Conservation (phyloP, 2,329 filamentous ascomycete genomes). For the Botrytis elliptica region DNA sequence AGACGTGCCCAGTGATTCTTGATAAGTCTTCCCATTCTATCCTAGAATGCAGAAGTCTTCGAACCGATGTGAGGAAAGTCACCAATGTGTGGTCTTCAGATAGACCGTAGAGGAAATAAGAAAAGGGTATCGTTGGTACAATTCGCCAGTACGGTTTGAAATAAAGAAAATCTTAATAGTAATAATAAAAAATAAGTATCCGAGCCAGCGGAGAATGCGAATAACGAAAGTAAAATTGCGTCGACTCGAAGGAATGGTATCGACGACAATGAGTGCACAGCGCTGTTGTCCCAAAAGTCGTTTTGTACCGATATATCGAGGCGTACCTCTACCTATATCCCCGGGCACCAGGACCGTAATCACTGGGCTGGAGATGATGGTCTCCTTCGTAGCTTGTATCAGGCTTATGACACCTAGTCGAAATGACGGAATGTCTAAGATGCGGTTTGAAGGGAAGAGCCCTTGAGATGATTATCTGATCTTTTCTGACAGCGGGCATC, state of each 20-base stretch:
- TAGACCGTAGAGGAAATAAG: constrained; percentile 21
- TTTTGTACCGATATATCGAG: constrained; percentile 17
- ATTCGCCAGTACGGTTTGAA: constrained; percentile 21
- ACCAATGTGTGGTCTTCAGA: constrained; percentile 26
- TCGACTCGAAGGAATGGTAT: constrained; percentile 49
- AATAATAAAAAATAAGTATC: constrained; percentile 43
- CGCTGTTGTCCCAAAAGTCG: constrained; percentile 28
- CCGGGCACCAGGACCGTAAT: constrained; percentile 31
- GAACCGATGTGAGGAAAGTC: background rate
- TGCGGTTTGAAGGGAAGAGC: constrained; percentile 46
- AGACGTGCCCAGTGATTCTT: constrained; percentile 99
- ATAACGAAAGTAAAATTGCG: constrained; percentile 38
- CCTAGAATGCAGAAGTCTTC: background rate
- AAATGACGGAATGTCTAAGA: constrained; percentile 38
- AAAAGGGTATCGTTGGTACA: constrained; percentile 34
- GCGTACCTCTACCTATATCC: constrained; percentile 43
- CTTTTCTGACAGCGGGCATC: constrained; percentile 55
- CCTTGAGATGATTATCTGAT: constrained; percentile 52
- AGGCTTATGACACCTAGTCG: constrained; percentile 42
- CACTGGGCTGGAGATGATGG: constrained; percentile 34
- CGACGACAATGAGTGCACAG: constrained; percentile 52
- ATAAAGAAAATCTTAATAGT: constrained; percentile 29
- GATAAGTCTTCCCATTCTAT: constrained; percentile 88
- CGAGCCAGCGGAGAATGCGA: constrained; percentile 50
- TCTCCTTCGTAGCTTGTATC: constrained; percentile 39